Evolutionary conservation across 306 rosid genomes (phyloP).

Genomic region (Casuarina cunninghamiana): DNA sequence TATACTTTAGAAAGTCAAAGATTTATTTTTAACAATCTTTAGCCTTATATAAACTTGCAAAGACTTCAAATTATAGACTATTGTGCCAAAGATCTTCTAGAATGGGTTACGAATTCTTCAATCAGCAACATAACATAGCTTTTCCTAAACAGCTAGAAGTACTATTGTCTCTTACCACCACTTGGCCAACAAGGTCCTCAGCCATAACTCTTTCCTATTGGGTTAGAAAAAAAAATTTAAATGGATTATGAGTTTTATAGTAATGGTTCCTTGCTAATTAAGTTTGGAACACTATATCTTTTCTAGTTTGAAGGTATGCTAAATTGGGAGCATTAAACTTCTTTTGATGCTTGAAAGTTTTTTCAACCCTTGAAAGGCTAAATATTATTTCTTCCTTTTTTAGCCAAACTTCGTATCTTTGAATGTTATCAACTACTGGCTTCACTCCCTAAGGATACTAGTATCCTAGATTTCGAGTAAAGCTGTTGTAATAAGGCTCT

Average conservation of each 20-base stretch:
- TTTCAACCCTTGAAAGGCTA: background rate
- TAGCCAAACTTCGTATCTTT: background rate
- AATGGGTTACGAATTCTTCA: conserved; percentile 4
- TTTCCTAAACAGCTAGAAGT: background rate
- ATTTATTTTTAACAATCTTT: background rate
- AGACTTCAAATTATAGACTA: background rate
- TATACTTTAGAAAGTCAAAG: background rate
- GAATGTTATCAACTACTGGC: too few species aligned
- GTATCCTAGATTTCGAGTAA: too few species aligned
- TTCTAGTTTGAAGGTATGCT: background rate
- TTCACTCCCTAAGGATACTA: too few species aligned
- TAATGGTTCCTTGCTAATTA: background rate
- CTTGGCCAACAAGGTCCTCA: background rate
- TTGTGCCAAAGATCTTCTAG: background rate
- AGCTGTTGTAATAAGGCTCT: too few species aligned
- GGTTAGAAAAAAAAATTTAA: background rate
- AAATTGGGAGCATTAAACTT: background rate
- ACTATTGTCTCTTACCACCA: conserved; percentile 6
- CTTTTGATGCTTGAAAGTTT: background rate
- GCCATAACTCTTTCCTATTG: background rate
- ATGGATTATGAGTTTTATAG: conserved; percentile 11
- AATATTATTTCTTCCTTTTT: background rate
- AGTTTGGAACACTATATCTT: background rate
- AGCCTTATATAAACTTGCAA: background rate
- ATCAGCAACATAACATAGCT: background rate